phyloP scores from a whole-genome alignment of 306 rosid species.

The Heteromeles arbutifolia region DNA sequence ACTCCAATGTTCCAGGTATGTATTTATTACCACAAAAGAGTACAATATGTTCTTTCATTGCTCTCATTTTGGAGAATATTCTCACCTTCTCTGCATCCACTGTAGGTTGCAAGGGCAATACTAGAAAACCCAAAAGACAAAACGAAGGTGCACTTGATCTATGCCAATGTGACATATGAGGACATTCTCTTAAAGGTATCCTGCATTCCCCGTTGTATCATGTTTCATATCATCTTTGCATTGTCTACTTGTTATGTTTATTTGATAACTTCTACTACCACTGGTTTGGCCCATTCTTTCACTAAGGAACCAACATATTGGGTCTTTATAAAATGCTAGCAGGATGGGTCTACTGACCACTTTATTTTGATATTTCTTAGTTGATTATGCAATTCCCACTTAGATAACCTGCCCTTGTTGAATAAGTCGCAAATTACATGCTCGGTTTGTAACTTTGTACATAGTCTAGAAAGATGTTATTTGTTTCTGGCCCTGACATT shows the following conservation, averaged over 20 bases:
- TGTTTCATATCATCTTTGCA: neutral
- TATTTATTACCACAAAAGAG: neutral
- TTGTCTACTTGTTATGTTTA: neutral
- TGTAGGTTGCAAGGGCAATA: conserved; percentile 88
- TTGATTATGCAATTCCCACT: neutral
- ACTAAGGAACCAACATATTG: neutral
- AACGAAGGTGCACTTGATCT: conserved; percentile 89
- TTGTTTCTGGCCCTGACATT: neutral
- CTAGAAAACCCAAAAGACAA: conserved; percentile 82
- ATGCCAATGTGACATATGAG: conserved; percentile 79
- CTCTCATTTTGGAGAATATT: neutral
- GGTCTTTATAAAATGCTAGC: neutral
- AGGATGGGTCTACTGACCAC: neutral
- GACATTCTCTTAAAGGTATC: conserved; percentile 91
- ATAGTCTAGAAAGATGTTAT: neutral
- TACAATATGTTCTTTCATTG: neutral
- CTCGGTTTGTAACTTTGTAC: neutral
- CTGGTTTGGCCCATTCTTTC: neutral
- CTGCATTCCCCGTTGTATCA: neutral
- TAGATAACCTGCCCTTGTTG: neutral
- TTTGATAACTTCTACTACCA: neutral
- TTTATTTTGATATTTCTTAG: neutral
- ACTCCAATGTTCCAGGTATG: conserved; percentile 98
- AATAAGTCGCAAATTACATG: neutral
- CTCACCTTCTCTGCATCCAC: conserved; percentile 2